phyloP scores from a whole-genome alignment of 305 asterid genomes.

The Fraxinus dipetala region DNA sequence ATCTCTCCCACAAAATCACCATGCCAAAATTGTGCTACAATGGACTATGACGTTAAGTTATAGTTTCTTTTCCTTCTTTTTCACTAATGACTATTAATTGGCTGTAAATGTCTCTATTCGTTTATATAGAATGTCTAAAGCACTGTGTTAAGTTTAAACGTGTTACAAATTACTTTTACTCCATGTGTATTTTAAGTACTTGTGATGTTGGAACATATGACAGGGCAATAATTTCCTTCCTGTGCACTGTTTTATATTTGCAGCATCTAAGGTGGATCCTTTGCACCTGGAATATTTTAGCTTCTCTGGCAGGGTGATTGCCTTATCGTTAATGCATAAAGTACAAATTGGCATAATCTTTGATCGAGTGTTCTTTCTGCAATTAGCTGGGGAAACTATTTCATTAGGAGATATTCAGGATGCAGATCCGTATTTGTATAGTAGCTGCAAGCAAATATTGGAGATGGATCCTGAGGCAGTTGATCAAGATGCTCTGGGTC shows the following conservation, averaged over 20 bases:
- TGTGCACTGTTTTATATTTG: conserved; percentile 28
- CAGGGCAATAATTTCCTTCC: conserved; percentile 21
- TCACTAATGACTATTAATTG: background rate
- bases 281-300: conserved; percentile 72
- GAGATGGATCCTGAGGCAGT: conserved; percentile 73
- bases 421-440: conserved; percentile 74
- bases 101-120: background rate
- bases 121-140: background rate
- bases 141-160: background rate
- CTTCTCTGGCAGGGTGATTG: conserved; percentile 81
- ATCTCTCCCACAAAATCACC: background rate
- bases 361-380: conserved; percentile 63
- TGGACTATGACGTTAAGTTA: background rate
- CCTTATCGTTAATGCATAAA: conserved; percentile 77
- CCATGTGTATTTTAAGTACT: conserved; percentile 2
- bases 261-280: conserved; percentile 86
- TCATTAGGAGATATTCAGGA: conserved; percentile 69
- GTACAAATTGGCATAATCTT: conserved; percentile 78
- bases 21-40: conserved; percentile 1
- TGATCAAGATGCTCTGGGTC: conserved; percentile 73
- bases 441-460: conserved; percentile 80
- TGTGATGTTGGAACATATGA: conserved; percentile 6
- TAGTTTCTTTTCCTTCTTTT: background rate
- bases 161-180: conserved; percentile 1
- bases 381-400: conserved; percentile 57